Base-by-base conservation (phyloP, 2,329 filamentous ascomycete species). In the Exophiala lecanii-corni region DNA sequence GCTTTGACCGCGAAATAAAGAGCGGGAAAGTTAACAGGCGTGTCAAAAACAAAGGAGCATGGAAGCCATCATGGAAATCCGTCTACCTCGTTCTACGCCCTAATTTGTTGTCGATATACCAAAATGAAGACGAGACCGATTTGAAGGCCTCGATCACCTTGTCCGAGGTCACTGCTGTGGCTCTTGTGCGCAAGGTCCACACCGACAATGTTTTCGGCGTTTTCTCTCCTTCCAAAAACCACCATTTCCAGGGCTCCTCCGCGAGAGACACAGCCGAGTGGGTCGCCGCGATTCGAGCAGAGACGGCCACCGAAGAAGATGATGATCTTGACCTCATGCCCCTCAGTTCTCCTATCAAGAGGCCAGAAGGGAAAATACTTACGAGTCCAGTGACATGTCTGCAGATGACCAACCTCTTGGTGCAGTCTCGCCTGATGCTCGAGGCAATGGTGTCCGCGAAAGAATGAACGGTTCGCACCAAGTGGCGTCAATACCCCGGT, bases 1-100 rank as follows among this genome's bases (percentile, higher is more conserved):
- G 92, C 59, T 94, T 94, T 59, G 92, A 98, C 65, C 83, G 89
- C 38, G 86, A 97, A 42, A 77, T 97, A 63, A 97, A 94, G 69
- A 81, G 84, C 44, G 89, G 91, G 46, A 84, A 84, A 55, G 81
- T 95, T 28, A 78, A 85, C 60, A 94, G 94, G 67, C 81, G 91
- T 55, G 94, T 89, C 13, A 84, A 89, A 57, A 95, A 91, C 72
- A 97, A 91, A 47, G 46, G 67, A 60, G 64, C 63, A 39, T 71
- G 70, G 53, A 60, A 61, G 48, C 65, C 95, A 81, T 82, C 85
- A 50, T 98, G 92, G 92, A 94, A 94, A 68, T 74, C 83, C 4
- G 81, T 89, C 49, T 92, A 86, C 66, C 74, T 97, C 31, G 92
- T 98, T 30, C 77, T 98, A 34, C 84, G 92, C 50, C 89, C 91